A percentile compares a stretch with the other conserved stretches of the same genome.
Evolutionary conservation across 768 basidiomycete species (phyloP).

Genomic region (Amanita pseudoporphyria): DNA sequence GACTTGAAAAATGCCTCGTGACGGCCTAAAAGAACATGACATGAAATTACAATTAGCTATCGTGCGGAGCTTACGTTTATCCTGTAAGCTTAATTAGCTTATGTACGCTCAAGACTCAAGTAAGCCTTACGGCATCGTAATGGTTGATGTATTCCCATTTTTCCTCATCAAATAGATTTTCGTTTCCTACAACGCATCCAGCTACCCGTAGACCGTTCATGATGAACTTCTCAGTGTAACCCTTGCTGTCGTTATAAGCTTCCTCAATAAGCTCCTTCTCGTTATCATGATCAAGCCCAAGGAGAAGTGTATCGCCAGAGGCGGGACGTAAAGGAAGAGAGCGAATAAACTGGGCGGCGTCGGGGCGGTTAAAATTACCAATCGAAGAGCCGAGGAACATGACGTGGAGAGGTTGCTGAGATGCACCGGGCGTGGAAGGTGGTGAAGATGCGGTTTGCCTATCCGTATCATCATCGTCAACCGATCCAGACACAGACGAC

Average conservation of each 20-base stretch:
- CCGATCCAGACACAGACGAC: constrained; percentile 10
- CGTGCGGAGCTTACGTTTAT: constrained; percentile 16
- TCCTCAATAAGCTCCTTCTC: constrained; percentile 58
- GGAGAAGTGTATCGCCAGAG: constrained; percentile 70
- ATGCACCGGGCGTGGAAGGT: constrained; percentile 39
- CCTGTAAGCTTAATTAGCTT: constrained; percentile 12
- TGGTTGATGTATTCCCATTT: constrained; percentile 75
- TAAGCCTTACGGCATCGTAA: constrained; percentile 31
- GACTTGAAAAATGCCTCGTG: constrained; percentile 85
- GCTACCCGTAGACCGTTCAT: constrained; percentile 77
- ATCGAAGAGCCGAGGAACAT: constrained; percentile 89
- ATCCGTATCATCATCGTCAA: constrained; percentile 10
- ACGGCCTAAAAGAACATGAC: constrained; percentile 34
- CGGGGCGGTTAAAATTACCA: constrained; percentile 77
- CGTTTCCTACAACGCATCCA: constrained; percentile 58
- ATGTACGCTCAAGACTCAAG: neutral
- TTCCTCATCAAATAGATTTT: constrained; percentile 46
- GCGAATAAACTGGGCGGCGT: constrained; percentile 63
- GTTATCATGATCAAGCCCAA: constrained; percentile 88
- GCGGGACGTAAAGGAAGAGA: constrained; percentile 70
- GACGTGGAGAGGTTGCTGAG: constrained; percentile 57
- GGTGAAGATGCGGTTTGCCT: constrained; percentile 19
- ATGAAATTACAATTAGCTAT: neutral
- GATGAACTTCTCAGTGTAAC: constrained; percentile 67
- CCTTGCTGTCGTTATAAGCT: constrained; percentile 81